phyloP scores from a whole-genome alignment of 139 green algal species.

The Edaphochlamys debaryana region DNA sequence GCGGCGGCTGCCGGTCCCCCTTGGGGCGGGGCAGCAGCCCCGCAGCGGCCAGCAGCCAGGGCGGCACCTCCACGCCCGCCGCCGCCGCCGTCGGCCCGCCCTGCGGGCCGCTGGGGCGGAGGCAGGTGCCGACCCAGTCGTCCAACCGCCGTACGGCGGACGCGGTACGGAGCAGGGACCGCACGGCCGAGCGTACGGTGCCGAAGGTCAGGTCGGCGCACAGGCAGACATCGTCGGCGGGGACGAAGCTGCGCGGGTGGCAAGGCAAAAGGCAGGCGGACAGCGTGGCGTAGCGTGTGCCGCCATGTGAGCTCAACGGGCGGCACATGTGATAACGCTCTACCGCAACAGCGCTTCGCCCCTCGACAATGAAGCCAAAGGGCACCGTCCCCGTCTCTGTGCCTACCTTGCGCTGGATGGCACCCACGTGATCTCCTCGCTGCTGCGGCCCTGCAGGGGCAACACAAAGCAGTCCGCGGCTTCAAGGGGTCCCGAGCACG shows the following conservation, averaged over 20 bases:
- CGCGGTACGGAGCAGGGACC: constrained; percentile 13
- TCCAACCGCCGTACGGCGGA: constrained; percentile 6
- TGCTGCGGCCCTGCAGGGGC: constrained; percentile 17
- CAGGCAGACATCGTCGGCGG: neutral
- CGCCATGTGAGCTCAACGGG: no score
- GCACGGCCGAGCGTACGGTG: constrained; percentile 1
- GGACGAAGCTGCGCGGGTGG: neutral
- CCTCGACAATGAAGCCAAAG: no score
- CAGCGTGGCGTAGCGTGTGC: no score
- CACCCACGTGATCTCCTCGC: constrained; percentile 14
- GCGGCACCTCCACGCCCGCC: neutral
- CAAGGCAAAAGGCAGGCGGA: no score
- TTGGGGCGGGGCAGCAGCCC: no score
- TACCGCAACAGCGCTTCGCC: no score
- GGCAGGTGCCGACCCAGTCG: constrained; percentile 6
- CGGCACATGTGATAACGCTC: no score
- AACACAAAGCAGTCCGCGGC: neutral
- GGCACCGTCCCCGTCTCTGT: no score
- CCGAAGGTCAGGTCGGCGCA: neutral
- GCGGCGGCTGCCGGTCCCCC: no score
- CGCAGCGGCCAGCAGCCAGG: constrained; percentile 16
- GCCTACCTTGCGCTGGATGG: constrained; percentile 2
- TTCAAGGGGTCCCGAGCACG: neutral
- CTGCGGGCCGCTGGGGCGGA: neutral
- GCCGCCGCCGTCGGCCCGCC: neutral